Conservation (phyloP, 2,329 filamentous ascomycete species). For the Cephalotrichum gorgonifer region DNA sequence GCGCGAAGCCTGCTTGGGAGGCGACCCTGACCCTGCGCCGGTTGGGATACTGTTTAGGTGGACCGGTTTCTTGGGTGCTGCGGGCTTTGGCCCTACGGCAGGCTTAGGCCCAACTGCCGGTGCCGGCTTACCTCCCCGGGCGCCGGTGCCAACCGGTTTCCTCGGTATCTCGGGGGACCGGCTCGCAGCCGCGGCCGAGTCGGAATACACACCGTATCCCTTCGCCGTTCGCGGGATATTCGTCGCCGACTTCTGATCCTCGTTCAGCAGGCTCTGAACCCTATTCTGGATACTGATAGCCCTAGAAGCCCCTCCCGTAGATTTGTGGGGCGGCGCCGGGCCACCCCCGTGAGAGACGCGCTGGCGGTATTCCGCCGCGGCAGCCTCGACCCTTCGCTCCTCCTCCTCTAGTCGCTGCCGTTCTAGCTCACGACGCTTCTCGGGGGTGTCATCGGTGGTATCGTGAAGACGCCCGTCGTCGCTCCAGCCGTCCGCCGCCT, state of each 20-base stretch:
- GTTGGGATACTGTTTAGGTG: slow-evolving; percentile 48
- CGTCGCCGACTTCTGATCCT: slow-evolving; percentile 54
- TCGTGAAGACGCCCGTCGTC: slow-evolving; percentile 54
- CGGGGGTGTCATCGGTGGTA: slow-evolving; percentile 61
- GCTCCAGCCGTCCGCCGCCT: slow-evolving; percentile 47
- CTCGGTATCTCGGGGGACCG: slow-evolving; percentile 33
- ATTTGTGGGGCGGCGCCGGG: slow-evolving; percentile 37
- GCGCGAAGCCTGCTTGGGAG: slow-evolving; percentile 5
- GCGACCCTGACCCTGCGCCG: slow-evolving; percentile 24
- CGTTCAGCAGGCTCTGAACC: slow-evolving; percentile 74
- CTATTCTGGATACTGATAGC: slow-evolving; percentile 86
- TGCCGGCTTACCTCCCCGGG: slow-evolving; percentile 8
- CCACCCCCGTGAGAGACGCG: slow-evolving; percentile 51
- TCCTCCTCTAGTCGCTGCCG: slow-evolving; percentile 72
- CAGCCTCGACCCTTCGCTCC: slow-evolving; percentile 79
- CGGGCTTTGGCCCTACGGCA: slow-evolving; percentile 26
- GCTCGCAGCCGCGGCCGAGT: slow-evolving; percentile 27
- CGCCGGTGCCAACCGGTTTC: slow-evolving; percentile 32
- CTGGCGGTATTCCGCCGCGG: slow-evolving; percentile 78
- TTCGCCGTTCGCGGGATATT: slow-evolving; percentile 62
- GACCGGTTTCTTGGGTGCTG: slow-evolving; percentile 50
- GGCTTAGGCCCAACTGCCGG: background rate
- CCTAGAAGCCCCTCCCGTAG: slow-evolving; percentile 47
- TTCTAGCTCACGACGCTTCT: slow-evolving; percentile 85
- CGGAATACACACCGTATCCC: slow-evolving; percentile 83